Percentiles rank a stretch among this genome's conserved stretches.
These are phyloP conservation scores for Sugiyamaella valdiviana DNA, from an alignment of 805 yeast genomes.

Conservation along the genomic window DNA sequence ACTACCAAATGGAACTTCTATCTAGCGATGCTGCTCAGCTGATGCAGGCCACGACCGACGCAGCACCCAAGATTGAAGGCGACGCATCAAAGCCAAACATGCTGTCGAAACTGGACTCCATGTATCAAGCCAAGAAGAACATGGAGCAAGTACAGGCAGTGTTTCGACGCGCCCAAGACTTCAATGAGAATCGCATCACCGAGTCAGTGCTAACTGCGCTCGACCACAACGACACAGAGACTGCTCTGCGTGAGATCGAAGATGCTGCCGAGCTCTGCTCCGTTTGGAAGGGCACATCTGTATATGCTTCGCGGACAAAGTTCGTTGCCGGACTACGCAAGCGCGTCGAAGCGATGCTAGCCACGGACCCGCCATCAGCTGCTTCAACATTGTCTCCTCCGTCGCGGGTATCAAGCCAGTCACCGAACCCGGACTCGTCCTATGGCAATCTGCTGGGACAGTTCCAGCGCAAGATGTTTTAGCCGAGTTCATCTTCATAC, in stretches of 20 bases:
- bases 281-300: slow-evolving; percentile 27
- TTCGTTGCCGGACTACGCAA: slow-evolving; percentile 21
- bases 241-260: slow-evolving; percentile 17
- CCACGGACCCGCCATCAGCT: neutral
- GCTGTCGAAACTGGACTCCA: slow-evolving; percentile 17
- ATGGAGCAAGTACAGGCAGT: slow-evolving; percentile 25
- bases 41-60: slow-evolving; percentile 17
- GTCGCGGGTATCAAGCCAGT: neutral
- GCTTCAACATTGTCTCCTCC: neutral
- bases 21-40: slow-evolving; percentile 26
- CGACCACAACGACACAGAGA: slow-evolving; percentile 12
- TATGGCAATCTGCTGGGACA: slow-evolving; percentile 21
- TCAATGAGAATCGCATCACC: slow-evolving; percentile 29
- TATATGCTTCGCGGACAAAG: slow-evolving; percentile 14
- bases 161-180: slow-evolving; percentile 22
- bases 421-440: neutral
- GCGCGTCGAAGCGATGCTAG: slow-evolving; percentile 15
- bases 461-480: slow-evolving; percentile 20
- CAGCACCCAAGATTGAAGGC: slow-evolving; percentile 11
- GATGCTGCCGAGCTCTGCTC: slow-evolving; percentile 12
- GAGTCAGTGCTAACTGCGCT: slow-evolving; percentile 16
- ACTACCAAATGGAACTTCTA: slow-evolving; percentile 32
- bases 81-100: slow-evolving; percentile 8
- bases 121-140: slow-evolving; percentile 22
- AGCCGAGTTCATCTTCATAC: neutral